Base-by-base conservation (phyloP, 495 filamentous ascomycete species). In the Aspergillus haitiensis region DNA sequence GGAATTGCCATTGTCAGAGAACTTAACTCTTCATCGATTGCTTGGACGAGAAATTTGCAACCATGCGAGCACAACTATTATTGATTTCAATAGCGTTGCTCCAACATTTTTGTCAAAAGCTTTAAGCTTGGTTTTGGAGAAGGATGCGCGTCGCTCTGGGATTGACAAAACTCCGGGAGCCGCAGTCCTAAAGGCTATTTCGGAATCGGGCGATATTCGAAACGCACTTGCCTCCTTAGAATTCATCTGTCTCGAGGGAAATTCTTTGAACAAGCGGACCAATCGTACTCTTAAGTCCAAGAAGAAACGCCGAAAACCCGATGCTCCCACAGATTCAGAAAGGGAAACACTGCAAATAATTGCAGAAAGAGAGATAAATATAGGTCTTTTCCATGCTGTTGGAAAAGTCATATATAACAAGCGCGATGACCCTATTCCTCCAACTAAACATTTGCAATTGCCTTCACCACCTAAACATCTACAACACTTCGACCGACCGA, bases 351-450 rank as follows among this genome's bases (percentile, higher is more conserved):
- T 96, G 3, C 80, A 88, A 62, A 68, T 90, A 46, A 80, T 98
- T 5, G 91, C 88, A 1, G 90, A 93, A 64, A 83, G 95, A 50
- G 92, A 97, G 73, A 83, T 89, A 16, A 93, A 83, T 62, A 78
- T 97, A 7, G 93, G 92, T 2, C 87, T 99, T 58, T 99, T 99
- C 67, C 95, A 99, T 72, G 92, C 95, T 32, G 88, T 99, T 51
- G 95, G 93, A 13, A 97, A 92, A 64, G 88, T 98, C 4, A 84
- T 96, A 4, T 93, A 98, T 73, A 98, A 98, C 74, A 98, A 96
- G 68, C 82, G 94, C 40, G 79, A 85, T 33, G 76, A 78, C 31
- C 44, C 63, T 5, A 66, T 58, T 32, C 55, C 67, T 27, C 21
- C 61, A 56, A 55, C 62, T 48, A 16, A 66, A 64, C 52, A 64